Conservation (phyloP, 2,329 filamentous ascomycete species). For the Claviceps digitariae region DNA sequence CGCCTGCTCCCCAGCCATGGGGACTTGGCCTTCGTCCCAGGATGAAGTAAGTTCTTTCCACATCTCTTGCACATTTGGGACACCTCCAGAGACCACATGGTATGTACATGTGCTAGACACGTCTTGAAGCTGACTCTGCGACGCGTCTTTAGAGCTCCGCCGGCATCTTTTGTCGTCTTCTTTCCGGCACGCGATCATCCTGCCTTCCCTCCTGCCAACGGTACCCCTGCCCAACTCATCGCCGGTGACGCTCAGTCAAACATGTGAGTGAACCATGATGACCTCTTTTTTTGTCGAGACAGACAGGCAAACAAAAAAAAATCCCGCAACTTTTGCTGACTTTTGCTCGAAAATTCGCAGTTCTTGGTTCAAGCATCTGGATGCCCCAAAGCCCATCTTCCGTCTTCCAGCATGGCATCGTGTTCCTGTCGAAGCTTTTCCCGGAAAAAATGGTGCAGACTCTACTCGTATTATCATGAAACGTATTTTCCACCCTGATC, state of each 20-base stretch:
- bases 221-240: neutral
- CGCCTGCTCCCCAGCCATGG: slow-evolving; percentile 8
- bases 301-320: neutral
- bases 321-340: neutral
- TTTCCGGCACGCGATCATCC: slow-evolving; percentile 11
- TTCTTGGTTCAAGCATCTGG: slow-evolving; percentile 11
- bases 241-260: neutral
- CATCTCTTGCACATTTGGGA: neutral
- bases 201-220: neutral
- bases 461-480: slow-evolving; percentile 18
- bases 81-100: too few relatives aligned
- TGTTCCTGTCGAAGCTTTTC: slow-evolving; percentile 13
- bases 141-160: slow-evolving; percentile 9
- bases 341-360: slow-evolving; percentile 6
- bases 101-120: neutral
- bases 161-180: slow-evolving; percentile 14
- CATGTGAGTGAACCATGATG: neutral
- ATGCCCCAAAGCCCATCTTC: slow-evolving; percentile 8
- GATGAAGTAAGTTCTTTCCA: slow-evolving; percentile 6
- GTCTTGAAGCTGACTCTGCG: slow-evolving; percentile 9
- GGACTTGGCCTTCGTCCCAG: slow-evolving; percentile 7
- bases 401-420: slow-evolving; percentile 20
- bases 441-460: slow-evolving; percentile 7
- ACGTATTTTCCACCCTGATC: slow-evolving; percentile 13
- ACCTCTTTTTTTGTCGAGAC: neutral